Conservation (phyloP, 2,329 filamentous ascomycete species). For the Xylariaceae sp. region DNA sequence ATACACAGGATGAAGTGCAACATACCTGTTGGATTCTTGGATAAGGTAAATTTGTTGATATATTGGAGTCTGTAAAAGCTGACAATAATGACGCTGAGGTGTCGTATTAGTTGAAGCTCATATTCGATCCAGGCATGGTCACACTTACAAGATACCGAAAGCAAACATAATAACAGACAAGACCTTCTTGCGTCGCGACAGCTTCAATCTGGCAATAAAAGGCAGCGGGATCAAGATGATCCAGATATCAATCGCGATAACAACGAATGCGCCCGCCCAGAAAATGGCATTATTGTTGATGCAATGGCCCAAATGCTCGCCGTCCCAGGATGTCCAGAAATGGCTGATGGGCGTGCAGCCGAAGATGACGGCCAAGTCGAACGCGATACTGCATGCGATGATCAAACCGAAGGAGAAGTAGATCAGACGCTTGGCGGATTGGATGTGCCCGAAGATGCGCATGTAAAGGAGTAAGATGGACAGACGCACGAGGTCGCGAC, state of each 20-base stretch:
- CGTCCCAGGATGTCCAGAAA: slow-evolving; percentile 10
- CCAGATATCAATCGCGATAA: slow-evolving; percentile 5
- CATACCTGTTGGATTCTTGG: slow-evolving; percentile 24
- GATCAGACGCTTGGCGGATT: not conserved
- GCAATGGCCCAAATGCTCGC: slow-evolving; percentile 8
- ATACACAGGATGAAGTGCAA: not conserved
- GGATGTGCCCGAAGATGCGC: slow-evolving; percentile 7
- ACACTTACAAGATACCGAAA: slow-evolving; percentile 8
- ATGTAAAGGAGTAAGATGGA: not conserved
- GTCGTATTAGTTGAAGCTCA: not conserved
- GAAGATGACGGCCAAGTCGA: slow-evolving; percentile 3
- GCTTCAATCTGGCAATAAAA: slow-evolving; percentile 1
- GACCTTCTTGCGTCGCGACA: slow-evolving; percentile 30
- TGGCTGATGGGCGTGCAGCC: slow-evolving; percentile 1
- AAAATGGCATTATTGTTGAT: slow-evolving; percentile 5
- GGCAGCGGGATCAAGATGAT: slow-evolving; percentile 4
- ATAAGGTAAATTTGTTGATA: slow-evolving; percentile 1
- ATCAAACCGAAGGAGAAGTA: not conserved
- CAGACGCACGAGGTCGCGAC: slow-evolving; percentile 1
- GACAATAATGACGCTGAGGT: slow-evolving; percentile 1
- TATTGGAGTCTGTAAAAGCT: not conserved
- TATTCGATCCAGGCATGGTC: not conserved
- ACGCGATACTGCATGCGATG: not conserved
- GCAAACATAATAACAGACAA: slow-evolving; percentile 32
- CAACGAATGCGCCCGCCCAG: slow-evolving; percentile 4